Base-by-base conservation (phyloP, 2,329 filamentous ascomycete species). In the Fusarium sp. region DNA sequence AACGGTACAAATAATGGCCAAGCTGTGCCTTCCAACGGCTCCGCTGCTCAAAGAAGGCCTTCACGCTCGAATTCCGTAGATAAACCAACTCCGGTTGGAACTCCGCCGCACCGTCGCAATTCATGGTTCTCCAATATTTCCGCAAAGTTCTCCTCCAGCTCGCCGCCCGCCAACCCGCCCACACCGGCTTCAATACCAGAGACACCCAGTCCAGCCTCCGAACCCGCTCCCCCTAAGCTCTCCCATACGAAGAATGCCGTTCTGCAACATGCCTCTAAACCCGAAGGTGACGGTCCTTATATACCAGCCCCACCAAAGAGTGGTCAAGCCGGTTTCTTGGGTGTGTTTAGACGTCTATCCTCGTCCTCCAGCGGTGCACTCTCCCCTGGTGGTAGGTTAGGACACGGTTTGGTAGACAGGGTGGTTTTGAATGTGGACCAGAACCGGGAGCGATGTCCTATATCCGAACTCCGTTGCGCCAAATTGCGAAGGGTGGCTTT, bases 61-160 rank as follows among this genome's bases (percentile, higher is more conserved):
- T 79, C 81, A 35, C 77, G 82, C 56, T 83, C 82, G 12, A 74
- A 77, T 29, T 84, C 82, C n/a, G 74, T 81, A 69, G 83, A 84
- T 11, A 83, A 80, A 66, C 76, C 77, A 42, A 67, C 71, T 24
- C 69, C 75, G 62, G 73, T 75, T 64, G 75, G 79, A 65, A 79
- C 83, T 40, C 82, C 85, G 2, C 81, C 84, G 9, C 84, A 86
- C 53, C 87, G 90, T 62, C 89, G 94, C 73, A 92, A 91, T 71
- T 98, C 95, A 16, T 99, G 96, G 96, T 95, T 98, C 79, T 94
- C 94, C 65, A 98, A 91, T 79, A 91, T 98, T 75, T 97, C 94
- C 73, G 96, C 94, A 74, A 98, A 97, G 81, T 98, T 98, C 84
- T 95, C 85, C 20, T 81, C 87, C 72, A 80, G 71, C 71, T 80